phyloP scores from a whole-genome alignment of 305 asterid genomes.

The Petunia hybrid region DNA sequence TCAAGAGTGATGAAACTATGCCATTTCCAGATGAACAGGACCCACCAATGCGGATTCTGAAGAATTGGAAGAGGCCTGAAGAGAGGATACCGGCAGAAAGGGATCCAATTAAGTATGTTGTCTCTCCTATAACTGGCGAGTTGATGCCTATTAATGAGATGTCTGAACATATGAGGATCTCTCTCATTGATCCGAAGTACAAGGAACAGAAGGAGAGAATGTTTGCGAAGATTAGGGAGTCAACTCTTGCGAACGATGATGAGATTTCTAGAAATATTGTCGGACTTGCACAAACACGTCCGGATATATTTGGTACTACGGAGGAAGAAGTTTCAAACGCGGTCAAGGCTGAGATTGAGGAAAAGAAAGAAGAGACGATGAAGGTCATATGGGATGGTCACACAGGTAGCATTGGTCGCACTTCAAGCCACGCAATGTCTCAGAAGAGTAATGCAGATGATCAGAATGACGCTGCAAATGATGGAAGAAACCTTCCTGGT shows the following conservation, averaged over 20 bases:
- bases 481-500: slow-evolving; percentile 66
- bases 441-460: slow-evolving; percentile 65
- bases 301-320: slow-evolving; percentile 91
- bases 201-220: slow-evolving; percentile 93
- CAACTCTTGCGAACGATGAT: slow-evolving; percentile 97
- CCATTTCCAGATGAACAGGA: slow-evolving; percentile 60
- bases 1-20: slow-evolving; percentile 54
- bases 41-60: slow-evolving; percentile 86
- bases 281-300: slow-evolving; percentile 86
- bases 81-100: slow-evolving; percentile 78
- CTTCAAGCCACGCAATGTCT: slow-evolving; percentile 90
- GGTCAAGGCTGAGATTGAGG: slow-evolving; percentile 83
- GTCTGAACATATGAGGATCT: slow-evolving; percentile 95
- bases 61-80: slow-evolving; percentile 90
- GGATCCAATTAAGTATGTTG: slow-evolving; percentile 73
- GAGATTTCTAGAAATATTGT: slow-evolving; percentile 85
- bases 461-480: slow-evolving; percentile 52
- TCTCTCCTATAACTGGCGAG: slow-evolving; percentile 89
- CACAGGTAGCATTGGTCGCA: slow-evolving; percentile 90
- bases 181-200: slow-evolving; percentile 85
- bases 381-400: slow-evolving; percentile 97
- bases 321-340: slow-evolving; percentile 95
- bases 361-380: slow-evolving; percentile 89
- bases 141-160: slow-evolving; percentile 74
- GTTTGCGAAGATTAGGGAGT: slow-evolving; percentile 93